Percentiles rank a stretch among this genome's conserved stretches.
phyloP scores from a whole-genome alignment of 805 yeast genomes.

The Saccharomyces cerevisiae region DNA sequence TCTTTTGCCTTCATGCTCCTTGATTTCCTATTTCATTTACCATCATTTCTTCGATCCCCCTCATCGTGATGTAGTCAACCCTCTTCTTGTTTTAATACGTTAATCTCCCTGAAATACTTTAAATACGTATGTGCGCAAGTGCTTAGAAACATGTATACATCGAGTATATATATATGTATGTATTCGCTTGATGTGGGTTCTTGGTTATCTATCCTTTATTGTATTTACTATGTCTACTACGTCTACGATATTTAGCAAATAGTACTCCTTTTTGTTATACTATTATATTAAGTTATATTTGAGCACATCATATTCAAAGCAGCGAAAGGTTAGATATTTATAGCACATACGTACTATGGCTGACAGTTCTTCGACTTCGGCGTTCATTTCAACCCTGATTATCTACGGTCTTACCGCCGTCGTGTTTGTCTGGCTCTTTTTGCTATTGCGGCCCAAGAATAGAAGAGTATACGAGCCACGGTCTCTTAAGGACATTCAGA shows the following conservation, averaged over 20 bases:
- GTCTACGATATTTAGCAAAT: too few relatives aligned
- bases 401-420: slow-evolving; percentile 54
- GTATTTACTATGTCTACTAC: too few relatives aligned
- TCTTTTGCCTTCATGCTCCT: background rate
- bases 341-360: slow-evolving; percentile 9
- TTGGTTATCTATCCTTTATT: too few relatives aligned
- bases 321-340: background rate
- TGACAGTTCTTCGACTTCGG: slow-evolving; percentile 53
- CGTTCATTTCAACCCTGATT: slow-evolving; percentile 66
- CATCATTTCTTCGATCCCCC: background rate
- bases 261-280: too few relatives aligned
- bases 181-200: too few relatives aligned
- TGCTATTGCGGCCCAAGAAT: slow-evolving; percentile 54
- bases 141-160: too few relatives aligned
- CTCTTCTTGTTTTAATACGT: background rate
- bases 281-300: too few relatives aligned
- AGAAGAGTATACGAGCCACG: slow-evolving; percentile 79
- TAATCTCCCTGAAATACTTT: background rate
- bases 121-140: background rate
- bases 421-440: slow-evolving; percentile 51
- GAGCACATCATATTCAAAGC: background rate
- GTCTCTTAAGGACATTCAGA: slow-evolving; percentile 35
- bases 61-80: background rate
- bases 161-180: too few relatives aligned
- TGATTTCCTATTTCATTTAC: background rate